phyloP scores from a whole-genome alignment of 768 basidiomycete species.

The Mrakia frigida region DNA sequence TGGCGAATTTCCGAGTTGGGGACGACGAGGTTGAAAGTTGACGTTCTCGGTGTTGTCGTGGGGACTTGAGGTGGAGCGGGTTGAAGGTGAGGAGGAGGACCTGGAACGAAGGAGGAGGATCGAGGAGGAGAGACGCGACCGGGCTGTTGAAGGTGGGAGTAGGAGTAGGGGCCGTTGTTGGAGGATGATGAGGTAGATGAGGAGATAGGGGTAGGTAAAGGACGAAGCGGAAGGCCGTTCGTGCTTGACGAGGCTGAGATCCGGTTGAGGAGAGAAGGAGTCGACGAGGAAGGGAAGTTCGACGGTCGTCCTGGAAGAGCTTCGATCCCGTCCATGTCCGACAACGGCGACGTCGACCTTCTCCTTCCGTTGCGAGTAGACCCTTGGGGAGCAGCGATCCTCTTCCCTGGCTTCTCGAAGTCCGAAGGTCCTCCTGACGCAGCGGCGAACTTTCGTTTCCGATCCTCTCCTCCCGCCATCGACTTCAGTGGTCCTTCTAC shows the following conservation, averaged over 20 bases:
- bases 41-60: neutral
- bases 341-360: neutral
- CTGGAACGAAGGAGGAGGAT: neutral
- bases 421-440: neutral
- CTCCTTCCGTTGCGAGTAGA: neutral
- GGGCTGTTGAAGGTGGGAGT: neutral
- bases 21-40: neutral
- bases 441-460: neutral
- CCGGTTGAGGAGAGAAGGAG: neutral
- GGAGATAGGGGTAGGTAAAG: neutral
- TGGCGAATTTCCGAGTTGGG: neutral
- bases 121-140: too few species aligned
- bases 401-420: neutral
- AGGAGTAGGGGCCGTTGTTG: neutral
- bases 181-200: neutral
- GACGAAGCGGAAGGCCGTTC: neutral
- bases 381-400: neutral
- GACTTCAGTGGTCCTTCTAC: neutral
- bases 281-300: neutral
- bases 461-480: neutral
- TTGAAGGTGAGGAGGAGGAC: neutral
- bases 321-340: neutral
- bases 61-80: neutral
- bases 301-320: neutral
- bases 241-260: neutral